These are phyloP conservation scores for Fusarium pseudocircinatum DNA, from an alignment of 2,329 filamentous ascomycete genomes.

Conservation along the genomic window DNA sequence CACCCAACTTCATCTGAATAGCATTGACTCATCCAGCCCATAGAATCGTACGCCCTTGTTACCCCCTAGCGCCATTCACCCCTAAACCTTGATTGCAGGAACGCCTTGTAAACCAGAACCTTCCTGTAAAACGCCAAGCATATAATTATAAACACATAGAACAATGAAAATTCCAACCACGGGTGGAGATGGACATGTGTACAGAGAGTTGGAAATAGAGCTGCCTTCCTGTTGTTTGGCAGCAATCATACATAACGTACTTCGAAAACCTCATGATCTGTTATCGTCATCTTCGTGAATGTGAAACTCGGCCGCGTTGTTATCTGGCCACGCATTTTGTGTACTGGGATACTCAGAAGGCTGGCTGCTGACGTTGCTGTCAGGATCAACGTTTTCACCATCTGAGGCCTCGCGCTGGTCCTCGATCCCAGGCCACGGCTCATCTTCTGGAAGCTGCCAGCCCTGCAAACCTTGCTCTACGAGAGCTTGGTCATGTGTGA, in stretches of 20 bases:
- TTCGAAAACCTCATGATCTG: slow-evolving; percentile 21
- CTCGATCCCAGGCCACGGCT: slow-evolving; percentile 67
- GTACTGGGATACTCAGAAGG: slow-evolving; percentile 67
- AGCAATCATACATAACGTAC: slow-evolving; percentile 12
- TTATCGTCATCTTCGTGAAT: slow-evolving; percentile 54
- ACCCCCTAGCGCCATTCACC: neutral
- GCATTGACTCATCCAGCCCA: neutral
- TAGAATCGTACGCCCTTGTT: slow-evolving; percentile 5
- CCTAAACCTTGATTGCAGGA: slow-evolving; percentile 13
- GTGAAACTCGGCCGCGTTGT: slow-evolving; percentile 46
- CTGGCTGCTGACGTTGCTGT: slow-evolving; percentile 57
- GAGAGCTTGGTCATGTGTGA: slow-evolving; percentile 39
- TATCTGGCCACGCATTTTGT: slow-evolving; percentile 53
- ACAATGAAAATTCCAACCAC: slow-evolving; percentile 3
- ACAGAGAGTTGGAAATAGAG: slow-evolving; percentile 4
- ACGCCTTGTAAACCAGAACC: slow-evolving; percentile 24
- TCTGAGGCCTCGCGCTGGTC: slow-evolving; percentile 58
- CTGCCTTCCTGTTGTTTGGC: slow-evolving; percentile 3
- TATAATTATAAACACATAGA: slow-evolving; percentile 4
- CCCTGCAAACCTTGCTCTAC: slow-evolving; percentile 40
- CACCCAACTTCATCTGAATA: neutral
- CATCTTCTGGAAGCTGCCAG: slow-evolving; percentile 60
- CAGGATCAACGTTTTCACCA: slow-evolving; percentile 61
- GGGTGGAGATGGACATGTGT: neutral
- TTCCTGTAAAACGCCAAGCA: slow-evolving; percentile 20